Evolutionary conservation across 805 yeast species (phyloP).

Genomic region (Barnettozyma pratensis): DNA sequence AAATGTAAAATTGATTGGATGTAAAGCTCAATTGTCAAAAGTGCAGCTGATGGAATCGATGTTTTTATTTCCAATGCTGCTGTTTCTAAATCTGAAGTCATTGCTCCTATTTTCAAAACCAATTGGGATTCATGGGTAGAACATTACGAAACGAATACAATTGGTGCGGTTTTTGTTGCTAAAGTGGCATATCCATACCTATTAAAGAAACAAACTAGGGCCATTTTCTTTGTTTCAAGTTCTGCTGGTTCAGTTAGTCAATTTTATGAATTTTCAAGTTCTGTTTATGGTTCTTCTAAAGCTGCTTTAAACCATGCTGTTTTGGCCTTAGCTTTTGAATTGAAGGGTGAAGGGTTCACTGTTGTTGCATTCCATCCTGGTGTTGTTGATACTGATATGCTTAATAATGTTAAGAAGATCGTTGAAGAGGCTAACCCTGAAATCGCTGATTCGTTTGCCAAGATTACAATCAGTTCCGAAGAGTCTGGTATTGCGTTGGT

Average conservation of each 20-base stretch:
- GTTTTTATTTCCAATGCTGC: conserved; percentile 16
- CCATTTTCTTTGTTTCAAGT: conserved; percentile 22
- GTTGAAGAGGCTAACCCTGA: conserved; percentile 1
- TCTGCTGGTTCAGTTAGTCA: conserved; percentile 19
- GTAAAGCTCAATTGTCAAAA: conserved; percentile 2
- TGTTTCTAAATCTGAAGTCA: not conserved
- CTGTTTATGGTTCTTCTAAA: conserved; percentile 29
- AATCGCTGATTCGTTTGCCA: not conserved
- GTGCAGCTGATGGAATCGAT: conserved; percentile 12
- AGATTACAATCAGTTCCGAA: conserved; percentile 21
- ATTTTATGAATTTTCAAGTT: conserved; percentile 6
- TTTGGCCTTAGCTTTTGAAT: conserved; percentile 25
- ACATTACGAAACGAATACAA: conserved; percentile 4
- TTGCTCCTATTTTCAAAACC: not conserved
- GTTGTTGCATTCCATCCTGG: conserved; percentile 36
- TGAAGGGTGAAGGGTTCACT: conserved; percentile 24
- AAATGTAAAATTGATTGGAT: no score
- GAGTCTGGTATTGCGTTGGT: conserved; percentile 20
- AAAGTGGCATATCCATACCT: conserved; percentile 14
- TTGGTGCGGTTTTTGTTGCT: conserved; percentile 10
- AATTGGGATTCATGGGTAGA: not conserved
- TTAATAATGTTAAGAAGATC: conserved; percentile 1
- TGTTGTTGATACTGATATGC: conserved; percentile 32
- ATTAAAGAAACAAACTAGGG: conserved; percentile 14
- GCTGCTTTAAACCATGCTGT: conserved; percentile 30